These are phyloP conservation scores for Batkoa obscura DNA, from an alignment of 371 early-diverging fungal species.

Conservation along the genomic window DNA sequence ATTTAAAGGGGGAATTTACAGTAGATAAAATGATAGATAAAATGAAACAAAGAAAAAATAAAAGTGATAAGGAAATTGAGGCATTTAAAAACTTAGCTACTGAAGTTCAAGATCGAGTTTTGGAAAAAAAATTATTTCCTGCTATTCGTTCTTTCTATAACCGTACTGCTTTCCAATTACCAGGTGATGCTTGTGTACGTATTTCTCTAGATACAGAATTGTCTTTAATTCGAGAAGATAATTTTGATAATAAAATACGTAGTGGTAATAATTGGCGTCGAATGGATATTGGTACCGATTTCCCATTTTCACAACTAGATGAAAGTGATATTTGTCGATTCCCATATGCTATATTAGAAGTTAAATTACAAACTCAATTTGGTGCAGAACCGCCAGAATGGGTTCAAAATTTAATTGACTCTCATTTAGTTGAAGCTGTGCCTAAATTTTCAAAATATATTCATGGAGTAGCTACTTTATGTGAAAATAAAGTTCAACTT, in stretches of 20 bases:
- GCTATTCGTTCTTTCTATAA: conserved; percentile 93
- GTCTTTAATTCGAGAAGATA: conserved; percentile 93
- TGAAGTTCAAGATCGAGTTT: conserved; percentile 67
- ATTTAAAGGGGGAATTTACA: conserved; percentile 58
- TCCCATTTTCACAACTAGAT: conserved; percentile 76
- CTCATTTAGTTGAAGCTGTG: conserved; percentile 86
- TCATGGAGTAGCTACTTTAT: conserved; percentile 88
- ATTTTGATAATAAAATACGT: conserved; percentile 42
- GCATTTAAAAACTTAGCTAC: conserved; percentile 48
- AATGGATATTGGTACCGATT: conserved; percentile 77
- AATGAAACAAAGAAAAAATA: conserved; percentile 47
- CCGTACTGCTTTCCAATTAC: conserved; percentile 98
- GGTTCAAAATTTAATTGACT: conserved; percentile 81
- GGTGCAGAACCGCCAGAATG: conserved; percentile 85
- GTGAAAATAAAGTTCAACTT: conserved; percentile 61
- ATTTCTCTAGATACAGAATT: conserved; percentile 97
- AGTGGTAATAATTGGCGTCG: conserved; percentile 89
- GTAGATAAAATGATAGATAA: conserved; percentile 56
- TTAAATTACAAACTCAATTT: conserved; percentile 84
- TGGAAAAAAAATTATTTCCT: conserved; percentile 59
- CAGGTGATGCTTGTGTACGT: conserved; percentile 95
- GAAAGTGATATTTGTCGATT: conserved; percentile 73
- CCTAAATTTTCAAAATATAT: conserved; percentile 98
- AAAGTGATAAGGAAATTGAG: conserved; percentile 59
- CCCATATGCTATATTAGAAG: conserved; percentile 96